Evolutionary conservation across 768 basidiomycete species (phyloP), one percentile per base, ranked within the genome.

Genomic region (Pleurotus djamor): DNA sequence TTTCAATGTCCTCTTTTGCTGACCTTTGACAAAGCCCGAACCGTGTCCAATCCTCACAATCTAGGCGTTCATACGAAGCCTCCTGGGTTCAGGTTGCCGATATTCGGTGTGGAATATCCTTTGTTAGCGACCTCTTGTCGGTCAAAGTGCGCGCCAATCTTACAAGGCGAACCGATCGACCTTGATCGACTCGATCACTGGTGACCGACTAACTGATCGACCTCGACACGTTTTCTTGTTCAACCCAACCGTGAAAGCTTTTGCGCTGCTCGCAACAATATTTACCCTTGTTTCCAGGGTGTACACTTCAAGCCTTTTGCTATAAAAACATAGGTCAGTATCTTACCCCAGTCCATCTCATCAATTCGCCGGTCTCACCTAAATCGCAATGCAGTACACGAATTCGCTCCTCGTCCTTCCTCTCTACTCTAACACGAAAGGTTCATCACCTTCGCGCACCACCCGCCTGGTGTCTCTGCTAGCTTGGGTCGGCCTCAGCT

Each of bases 401-500:
- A 4, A n/a, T n/a, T 41, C n/a, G n/a, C 38, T 41, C 38, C 1
- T 41, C 21, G 4, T n/a, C 38, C 38, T 41, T 10, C 38, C 38
- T n/a, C 8, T 48, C 21, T 48, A 28, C 21, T 3, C 47, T 2
- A 17, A 2, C n/a, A 41, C 1, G 2, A 41, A 41, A n/a, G 9
- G 38, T 41, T n/a, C 38, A 9, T 41, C 38, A 4, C 38, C 38
- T 10, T 41, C n/a, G n/a, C 38, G 9, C 38, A 9, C 38, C 38
- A n/a, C 38, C 38, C 47, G 47, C 4, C 47, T 48, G 2, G 21
- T 9, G 2, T 12, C 47, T 2, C 13, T 2, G 47, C 16, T 48
- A 2, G 21, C 21, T 28, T 62, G 9, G 37, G 50, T 55, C 13
- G 82, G 82, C 9, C 78, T 89, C 65, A 51, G 82, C 68, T 67